Percentiles rank a stretch among this genome's conserved stretches.
These are phyloP conservation scores for Flueggea neowawraea DNA, from an alignment of 441 rosid species.

Conservation along the genomic window DNA sequence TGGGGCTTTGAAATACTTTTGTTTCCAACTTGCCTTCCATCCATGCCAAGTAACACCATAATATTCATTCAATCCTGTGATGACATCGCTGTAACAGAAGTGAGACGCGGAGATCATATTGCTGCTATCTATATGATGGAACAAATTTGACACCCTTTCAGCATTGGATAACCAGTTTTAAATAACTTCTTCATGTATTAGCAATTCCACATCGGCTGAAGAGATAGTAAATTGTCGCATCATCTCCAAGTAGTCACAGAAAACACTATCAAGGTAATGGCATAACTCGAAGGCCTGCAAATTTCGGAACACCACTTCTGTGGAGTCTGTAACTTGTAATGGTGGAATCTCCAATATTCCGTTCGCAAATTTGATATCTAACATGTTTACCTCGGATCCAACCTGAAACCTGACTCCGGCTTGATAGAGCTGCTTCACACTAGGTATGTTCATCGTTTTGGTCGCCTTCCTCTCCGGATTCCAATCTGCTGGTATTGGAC, in stretches of 20 bases:
- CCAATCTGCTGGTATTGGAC: background rate
- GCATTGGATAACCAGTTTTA: background rate
- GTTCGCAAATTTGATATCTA: constrained; percentile 1
- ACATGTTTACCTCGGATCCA: background rate
- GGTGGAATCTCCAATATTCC: constrained; percentile 10
- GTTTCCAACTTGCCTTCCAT: background rate
- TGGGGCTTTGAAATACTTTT: constrained; percentile 16
- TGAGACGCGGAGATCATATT: background rate
- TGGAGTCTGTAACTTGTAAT: no score
- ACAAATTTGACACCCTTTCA: background rate
- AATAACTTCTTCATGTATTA: background rate
- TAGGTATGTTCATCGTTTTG: background rate
- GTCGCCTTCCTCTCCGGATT: background rate
- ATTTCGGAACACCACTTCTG: no score
- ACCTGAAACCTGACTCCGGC: constrained; percentile 13
- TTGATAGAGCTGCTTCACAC: background rate
- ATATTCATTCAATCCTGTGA: background rate
- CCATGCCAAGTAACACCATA: background rate
- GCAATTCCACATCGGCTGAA: no score
- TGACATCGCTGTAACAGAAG: background rate
- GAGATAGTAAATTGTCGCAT: no score
- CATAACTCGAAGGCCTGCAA: no score
- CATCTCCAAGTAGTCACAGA: no score
- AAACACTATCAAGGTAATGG: no score
- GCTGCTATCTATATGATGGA: background rate